Percentiles rank a stretch among this genome's conserved stretches.
Evolutionary conservation across 257 asterid genomes (phyloP).

Genomic region (Euphrasia confusa): DNA sequence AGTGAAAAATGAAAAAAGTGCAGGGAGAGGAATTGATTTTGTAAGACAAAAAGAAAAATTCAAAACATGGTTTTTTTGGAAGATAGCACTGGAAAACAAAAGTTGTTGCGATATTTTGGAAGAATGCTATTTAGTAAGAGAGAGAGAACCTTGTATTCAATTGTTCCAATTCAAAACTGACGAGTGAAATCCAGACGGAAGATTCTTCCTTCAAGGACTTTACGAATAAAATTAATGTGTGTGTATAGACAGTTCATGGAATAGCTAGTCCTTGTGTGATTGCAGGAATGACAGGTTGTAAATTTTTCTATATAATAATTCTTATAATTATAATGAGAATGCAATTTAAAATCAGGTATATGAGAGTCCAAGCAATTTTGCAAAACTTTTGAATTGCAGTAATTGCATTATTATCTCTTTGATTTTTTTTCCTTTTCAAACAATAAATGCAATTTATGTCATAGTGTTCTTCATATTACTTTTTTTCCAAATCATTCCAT

Average conservation of each 20-base stretch:
- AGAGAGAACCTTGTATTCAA: conserved; percentile 10
- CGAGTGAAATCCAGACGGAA: conserved; percentile 11
- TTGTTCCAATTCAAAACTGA: conserved; percentile 1
- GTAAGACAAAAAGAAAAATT: conserved; percentile 3
- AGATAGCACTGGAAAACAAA: conserved; percentile 17
- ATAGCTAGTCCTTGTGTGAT: background rate
- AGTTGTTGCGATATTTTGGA: conserved; percentile 17
- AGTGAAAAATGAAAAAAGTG: conserved; percentile 3
- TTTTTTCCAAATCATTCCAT: conserved; percentile 23
- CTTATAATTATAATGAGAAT: conserved; percentile 8
- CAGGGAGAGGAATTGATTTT: background rate
- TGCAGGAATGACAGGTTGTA: conserved; percentile 1
- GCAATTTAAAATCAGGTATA: conserved; percentile 6
- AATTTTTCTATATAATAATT: background rate
- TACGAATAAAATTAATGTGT: conserved; percentile 10
- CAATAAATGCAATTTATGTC: background rate
- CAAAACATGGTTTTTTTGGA: conserved; percentile 19
- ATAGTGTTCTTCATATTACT: conserved; percentile 12
- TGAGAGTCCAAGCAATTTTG: conserved; percentile 2
- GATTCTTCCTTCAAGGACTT: conserved; percentile 6
- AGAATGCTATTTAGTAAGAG: conserved; percentile 20
- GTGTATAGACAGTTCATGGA: conserved; percentile 2
- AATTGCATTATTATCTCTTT: conserved; percentile 12
- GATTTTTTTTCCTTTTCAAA: background rate
- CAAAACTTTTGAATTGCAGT: conserved; percentile 5